Conservation (phyloP, 2,329 filamentous ascomycete genomes). For the Neonectria hederae region DNA sequence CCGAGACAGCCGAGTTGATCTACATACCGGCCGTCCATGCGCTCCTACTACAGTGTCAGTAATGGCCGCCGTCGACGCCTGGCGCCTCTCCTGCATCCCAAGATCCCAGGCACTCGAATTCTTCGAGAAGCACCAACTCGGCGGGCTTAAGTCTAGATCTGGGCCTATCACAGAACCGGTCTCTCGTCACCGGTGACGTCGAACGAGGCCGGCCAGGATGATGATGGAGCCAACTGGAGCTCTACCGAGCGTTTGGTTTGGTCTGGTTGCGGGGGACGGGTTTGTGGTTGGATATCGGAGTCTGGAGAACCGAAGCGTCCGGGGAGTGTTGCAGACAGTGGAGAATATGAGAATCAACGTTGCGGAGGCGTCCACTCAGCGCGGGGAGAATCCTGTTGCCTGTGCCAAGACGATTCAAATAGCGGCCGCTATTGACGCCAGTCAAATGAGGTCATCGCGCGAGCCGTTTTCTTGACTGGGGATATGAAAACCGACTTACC, state of each 20-base stretch:
- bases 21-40: background rate
- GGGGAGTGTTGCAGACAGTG: slow-evolving; percentile 21
- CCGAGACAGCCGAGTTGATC: background rate
- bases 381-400: slow-evolving; percentile 23
- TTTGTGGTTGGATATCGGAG: slow-evolving; percentile 26
- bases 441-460: background rate
- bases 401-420: background rate
- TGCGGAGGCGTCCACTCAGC: slow-evolving; percentile 18
- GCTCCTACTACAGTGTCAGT: background rate
- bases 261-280: slow-evolving; percentile 13
- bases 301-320: slow-evolving; percentile 20
- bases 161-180: background rate
- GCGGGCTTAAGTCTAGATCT: background rate
- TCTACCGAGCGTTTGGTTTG: background rate
- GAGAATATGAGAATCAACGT: slow-evolving; percentile 4
- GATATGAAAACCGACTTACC: background rate
- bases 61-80: background rate
- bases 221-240: background rate
- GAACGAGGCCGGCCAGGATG: background rate
- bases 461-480: background rate
- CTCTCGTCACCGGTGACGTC: slow-evolving; percentile 24
- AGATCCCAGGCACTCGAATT: background rate
- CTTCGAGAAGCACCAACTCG: slow-evolving; percentile 10
- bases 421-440: background rate
- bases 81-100: background rate